A percentile compares a stretch with the other conserved stretches of the same genome.
Evolutionary conservation across 768 basidiomycete genomes (phyloP).

Genomic region (Chiua virens): DNA sequence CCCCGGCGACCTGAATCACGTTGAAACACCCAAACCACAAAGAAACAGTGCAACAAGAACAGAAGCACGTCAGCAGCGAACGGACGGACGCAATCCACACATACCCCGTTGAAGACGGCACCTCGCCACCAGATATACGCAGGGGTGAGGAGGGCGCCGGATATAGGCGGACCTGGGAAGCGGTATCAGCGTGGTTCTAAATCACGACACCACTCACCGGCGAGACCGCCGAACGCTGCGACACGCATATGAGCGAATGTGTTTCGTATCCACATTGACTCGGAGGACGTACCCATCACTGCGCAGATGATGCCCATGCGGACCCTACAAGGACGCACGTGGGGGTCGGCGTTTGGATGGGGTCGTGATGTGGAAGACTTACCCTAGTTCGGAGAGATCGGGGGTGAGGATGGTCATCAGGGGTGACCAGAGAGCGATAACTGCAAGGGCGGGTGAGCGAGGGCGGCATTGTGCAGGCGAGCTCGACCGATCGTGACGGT

Average conservation of each 20-base stretch:
- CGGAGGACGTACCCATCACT: slow-evolving; percentile 37
- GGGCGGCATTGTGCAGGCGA: not conserved
- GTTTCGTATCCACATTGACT: not conserved
- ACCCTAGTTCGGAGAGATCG: slow-evolving; percentile 53
- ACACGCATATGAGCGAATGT: too few relatives aligned
- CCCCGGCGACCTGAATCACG: slow-evolving; percentile 17
- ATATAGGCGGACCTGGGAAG: slow-evolving; percentile 53
- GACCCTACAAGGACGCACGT: too few relatives aligned
- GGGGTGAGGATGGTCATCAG: slow-evolving; percentile 45
- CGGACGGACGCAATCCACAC: not conserved
- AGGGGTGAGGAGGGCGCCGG: slow-evolving; percentile 52
- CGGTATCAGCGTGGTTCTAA: slow-evolving; percentile 19
- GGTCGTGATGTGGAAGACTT: slow-evolving; percentile 10
- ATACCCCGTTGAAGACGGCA: slow-evolving; percentile 50
- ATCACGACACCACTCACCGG: slow-evolving; percentile 7
- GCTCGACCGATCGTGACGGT: not conserved
- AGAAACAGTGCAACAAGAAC: not conserved
- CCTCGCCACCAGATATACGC: slow-evolving; percentile 60
- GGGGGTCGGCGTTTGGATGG: too few relatives aligned
- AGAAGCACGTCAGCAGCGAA: too few relatives aligned
- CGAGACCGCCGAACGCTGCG: slow-evolving; percentile 25
- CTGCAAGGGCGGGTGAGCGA: slow-evolving; percentile 19
- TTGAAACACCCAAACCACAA: too few relatives aligned
- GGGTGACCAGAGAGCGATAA: slow-evolving; percentile 42
- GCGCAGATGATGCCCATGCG: slow-evolving; percentile 53